These are phyloP conservation scores for Pichia thaimueangensis DNA, from an alignment of 805 yeast species.

Conservation along the genomic window DNA sequence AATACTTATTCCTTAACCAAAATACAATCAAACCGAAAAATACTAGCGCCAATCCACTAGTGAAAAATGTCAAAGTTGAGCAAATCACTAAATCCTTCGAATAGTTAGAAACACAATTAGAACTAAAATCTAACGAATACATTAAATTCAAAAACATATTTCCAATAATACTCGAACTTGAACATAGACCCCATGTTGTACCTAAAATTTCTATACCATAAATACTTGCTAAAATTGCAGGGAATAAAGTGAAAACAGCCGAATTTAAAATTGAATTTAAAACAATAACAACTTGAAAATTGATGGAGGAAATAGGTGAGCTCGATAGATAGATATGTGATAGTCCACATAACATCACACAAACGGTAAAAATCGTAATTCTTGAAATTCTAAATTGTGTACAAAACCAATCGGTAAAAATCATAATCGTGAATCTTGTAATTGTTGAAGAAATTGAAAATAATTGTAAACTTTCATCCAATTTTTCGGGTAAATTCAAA, in stretches of 20 bases:
- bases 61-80: constrained; percentile 28
- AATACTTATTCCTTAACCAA: constrained; percentile 18
- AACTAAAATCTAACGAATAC: constrained; percentile 63
- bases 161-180: constrained; percentile 60
- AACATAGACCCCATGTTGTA: constrained; percentile 86
- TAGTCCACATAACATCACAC: constrained; percentile 24
- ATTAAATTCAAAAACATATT: constrained; percentile 45
- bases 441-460: constrained; percentile 61
- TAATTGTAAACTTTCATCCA: constrained; percentile 22
- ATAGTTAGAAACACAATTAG: constrained; percentile 23
- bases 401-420: constrained; percentile 55
- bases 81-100: constrained; percentile 24
- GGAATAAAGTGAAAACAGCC: constrained; percentile 77
- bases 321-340: constrained; percentile 28
- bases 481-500: constrained; percentile 12
- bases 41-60: constrained; percentile 23
- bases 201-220: constrained; percentile 91
- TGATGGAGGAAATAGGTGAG: constrained; percentile 16
- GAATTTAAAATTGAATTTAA: constrained; percentile 46
- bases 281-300: constrained; percentile 20
- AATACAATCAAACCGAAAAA: constrained; percentile 21
- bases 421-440: constrained; percentile 62
- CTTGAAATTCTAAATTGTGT: constrained; percentile 23
- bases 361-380: constrained; percentile 21
- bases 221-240: constrained; percentile 72